A percentile compares a stretch with the other conserved stretches of the same genome.
phyloP scores from a whole-genome alignment of 305 asterid genomes.

The Petunia hybrid region DNA sequence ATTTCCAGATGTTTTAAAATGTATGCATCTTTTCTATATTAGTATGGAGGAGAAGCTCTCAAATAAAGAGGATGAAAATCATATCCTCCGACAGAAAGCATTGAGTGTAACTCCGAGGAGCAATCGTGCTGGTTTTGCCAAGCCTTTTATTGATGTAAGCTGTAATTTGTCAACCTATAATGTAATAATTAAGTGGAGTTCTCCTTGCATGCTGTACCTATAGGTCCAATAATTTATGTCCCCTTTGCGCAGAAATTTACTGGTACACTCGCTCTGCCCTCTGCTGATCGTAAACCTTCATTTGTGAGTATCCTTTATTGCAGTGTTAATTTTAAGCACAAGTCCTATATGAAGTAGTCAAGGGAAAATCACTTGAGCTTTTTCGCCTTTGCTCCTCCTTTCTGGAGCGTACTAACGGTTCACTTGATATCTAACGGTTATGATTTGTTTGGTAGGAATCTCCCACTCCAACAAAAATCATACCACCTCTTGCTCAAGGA shows the following conservation, averaged over 20 bases:
- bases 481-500: conserved; percentile 72
- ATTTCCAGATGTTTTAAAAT: conserved; percentile 25
- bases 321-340: conserved; percentile 29
- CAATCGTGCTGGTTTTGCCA: conserved; percentile 65
- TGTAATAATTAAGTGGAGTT: conserved; percentile 16
- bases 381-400: too few relatives aligned
- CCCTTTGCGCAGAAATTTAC: conserved; percentile 68
- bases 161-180: conserved; percentile 33
- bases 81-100: conserved; percentile 80
- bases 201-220: not conserved
- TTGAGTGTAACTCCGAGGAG: conserved; percentile 73
- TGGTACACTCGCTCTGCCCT: conserved; percentile 66
- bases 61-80: conserved; percentile 76
- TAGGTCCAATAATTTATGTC: conserved; percentile 34
- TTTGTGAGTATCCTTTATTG: conserved; percentile 59
- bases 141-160: conserved; percentile 84
- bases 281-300: conserved; percentile 73
- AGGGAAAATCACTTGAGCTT: too few relatives aligned
- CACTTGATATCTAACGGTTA: conserved; percentile 33
- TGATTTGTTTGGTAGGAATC: conserved; percentile 71
- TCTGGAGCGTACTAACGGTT: too few relatives aligned
- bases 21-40: conserved; percentile 34
- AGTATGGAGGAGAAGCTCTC: conserved; percentile 90
- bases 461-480: conserved; percentile 89
- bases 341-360: not conserved